A percentile compares a stretch with the other conserved stretches of the same genome.
phyloP scores from a whole-genome alignment of 1,139 yeast species.

The Keqinozyma sinolaborantium region DNA sequence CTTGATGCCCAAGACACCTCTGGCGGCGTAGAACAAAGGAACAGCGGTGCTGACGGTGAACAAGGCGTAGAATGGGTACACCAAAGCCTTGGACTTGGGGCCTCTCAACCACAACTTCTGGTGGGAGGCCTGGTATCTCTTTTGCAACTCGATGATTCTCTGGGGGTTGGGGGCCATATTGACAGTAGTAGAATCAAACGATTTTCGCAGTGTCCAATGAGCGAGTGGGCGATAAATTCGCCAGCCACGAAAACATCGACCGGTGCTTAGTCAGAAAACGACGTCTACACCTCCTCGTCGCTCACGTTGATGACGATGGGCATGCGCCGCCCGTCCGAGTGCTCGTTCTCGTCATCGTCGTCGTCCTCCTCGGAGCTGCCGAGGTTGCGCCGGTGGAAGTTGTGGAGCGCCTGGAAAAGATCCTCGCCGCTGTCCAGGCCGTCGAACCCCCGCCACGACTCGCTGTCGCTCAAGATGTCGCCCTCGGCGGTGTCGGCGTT shows the following conservation, averaged over 20 bases:
- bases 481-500: constrained; percentile 8
- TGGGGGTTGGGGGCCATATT: constrained; percentile 47
- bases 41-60: constrained; percentile 70
- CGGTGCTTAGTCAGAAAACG: too few relatives aligned
- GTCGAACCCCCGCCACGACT: constrained; percentile 11
- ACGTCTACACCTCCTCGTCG: constrained; percentile 3
- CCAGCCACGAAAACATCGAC: too few relatives aligned
- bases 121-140: constrained; percentile 65
- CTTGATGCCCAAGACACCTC: constrained; percentile 74
- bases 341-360: constrained; percentile 1
- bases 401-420: constrained; percentile 14
- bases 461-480: constrained; percentile 6
- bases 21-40: constrained; percentile 73
- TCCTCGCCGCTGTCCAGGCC: constrained; percentile 11
- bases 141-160: constrained; percentile 74
- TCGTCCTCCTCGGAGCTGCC: constrained; percentile 5
- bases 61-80: constrained; percentile 88
- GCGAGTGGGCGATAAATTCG: not conserved
- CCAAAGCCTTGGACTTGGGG: constrained; percentile 69
- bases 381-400: constrained; percentile 7
- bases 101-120: constrained; percentile 77
- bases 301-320: constrained; percentile 1
- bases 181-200: constrained; percentile 7
- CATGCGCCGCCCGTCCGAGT: not conserved
- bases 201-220: not conserved